phyloP scores from a whole-genome alignment of 2,329 filamentous ascomycete genomes.

The Amylocarpus encephaloides region DNA sequence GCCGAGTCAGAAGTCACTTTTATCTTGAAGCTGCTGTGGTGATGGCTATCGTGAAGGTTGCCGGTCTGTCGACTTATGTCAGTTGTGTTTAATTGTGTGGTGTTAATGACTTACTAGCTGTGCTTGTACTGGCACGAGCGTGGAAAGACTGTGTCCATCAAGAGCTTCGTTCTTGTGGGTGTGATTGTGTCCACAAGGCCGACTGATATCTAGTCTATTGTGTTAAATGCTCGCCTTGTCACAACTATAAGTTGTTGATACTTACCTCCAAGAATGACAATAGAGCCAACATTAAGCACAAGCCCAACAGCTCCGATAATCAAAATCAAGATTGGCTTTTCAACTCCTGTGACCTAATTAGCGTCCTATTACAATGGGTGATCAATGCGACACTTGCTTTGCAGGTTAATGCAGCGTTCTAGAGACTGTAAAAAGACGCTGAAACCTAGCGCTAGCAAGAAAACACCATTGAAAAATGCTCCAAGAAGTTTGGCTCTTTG shows the following conservation, averaged over 20 bases:
- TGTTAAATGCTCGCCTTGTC: no score
- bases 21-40: slow-evolving; percentile 39
- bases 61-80: neutral
- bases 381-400: slow-evolving; percentile 36
- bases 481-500: slow-evolving; percentile 66
- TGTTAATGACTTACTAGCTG: no score
- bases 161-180: no score
- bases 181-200: no score
- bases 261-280: no score
- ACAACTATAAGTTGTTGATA: no score
- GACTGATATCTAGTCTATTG: no score
- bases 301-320: slow-evolving; percentile 65
- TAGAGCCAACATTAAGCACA: slow-evolving; percentile 48
- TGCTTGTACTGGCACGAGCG: no score
- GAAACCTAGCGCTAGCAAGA: slow-evolving; percentile 63
- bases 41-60: slow-evolving; percentile 37
- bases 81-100: neutral
- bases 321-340: slow-evolving; percentile 59
- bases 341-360: slow-evolving; percentile 36
- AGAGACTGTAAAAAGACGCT: slow-evolving; percentile 69
- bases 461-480: slow-evolving; percentile 75
- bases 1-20: slow-evolving; percentile 53
- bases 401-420: slow-evolving; percentile 57
- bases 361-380: neutral
- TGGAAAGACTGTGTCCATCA: no score